Percentiles rank a stretch among this genome's conserved stretches.
Evolutionary conservation across 2,329 filamentous ascomycete genomes (phyloP).

Genomic region (Neonectria coccinea): DNA sequence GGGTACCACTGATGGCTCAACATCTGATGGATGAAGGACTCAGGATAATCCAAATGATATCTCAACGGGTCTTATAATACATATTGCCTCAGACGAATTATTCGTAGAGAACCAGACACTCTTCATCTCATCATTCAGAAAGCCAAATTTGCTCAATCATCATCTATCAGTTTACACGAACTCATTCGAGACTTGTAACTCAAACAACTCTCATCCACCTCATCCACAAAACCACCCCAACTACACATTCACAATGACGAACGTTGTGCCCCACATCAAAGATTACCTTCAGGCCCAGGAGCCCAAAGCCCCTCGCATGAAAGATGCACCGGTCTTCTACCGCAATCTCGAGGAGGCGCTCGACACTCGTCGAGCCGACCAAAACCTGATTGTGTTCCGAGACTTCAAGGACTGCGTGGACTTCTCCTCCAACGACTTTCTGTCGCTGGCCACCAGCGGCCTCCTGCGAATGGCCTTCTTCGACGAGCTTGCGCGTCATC

Average conservation of each 20-base stretch:
- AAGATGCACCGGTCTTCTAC: slow-evolving; percentile 26
- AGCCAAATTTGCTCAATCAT: too few species aligned
- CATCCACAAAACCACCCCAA: neutral
- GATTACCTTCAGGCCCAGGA: slow-evolving; percentile 28
- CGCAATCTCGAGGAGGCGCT: slow-evolving; percentile 50
- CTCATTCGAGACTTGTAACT: too few species aligned
- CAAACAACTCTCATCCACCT: neutral
- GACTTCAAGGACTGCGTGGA: slow-evolving; percentile 51
- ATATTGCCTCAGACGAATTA: neutral
- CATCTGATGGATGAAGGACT: neutral
- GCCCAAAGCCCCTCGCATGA: slow-evolving; percentile 23
- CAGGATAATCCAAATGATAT: neutral
- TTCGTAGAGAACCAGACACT: neutral
- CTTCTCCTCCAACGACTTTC: slow-evolving; percentile 75
- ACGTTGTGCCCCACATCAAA: slow-evolving; percentile 29
- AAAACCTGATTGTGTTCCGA: slow-evolving; percentile 43
- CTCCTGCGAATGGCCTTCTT: slow-evolving; percentile 62
- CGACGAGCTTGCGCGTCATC: slow-evolving; percentile 57
- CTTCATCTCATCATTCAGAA: neutral
- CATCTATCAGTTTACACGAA: too few species aligned
- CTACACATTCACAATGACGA: slow-evolving; percentile 15
- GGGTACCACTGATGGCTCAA: neutral
- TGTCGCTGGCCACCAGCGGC: slow-evolving; percentile 65
- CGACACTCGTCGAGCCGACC: slow-evolving; percentile 41
- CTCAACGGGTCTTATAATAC: neutral